Evolutionary conservation across 192 early-diverging fungal species (phyloP).

Genomic region (Physocladia obscura): DNA sequence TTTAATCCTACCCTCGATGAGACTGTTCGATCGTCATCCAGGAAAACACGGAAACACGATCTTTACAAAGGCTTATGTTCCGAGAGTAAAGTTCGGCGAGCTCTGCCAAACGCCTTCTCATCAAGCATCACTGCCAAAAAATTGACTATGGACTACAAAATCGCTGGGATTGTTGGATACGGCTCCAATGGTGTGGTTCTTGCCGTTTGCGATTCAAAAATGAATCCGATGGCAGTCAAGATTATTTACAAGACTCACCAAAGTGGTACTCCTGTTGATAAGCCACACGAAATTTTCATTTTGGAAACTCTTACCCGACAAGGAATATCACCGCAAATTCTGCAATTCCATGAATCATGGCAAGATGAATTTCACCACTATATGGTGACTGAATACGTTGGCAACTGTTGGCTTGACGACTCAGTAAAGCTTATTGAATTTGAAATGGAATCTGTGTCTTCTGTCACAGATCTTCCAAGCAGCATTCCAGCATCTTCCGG

Average conservation of each 20-base stretch:
- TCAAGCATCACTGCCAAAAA: background rate
- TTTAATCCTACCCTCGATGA: too few species aligned
- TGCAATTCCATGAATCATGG: background rate
- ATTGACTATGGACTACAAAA: background rate
- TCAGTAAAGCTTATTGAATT: background rate
- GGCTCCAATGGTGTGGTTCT: constrained; percentile 33
- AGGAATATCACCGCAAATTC: background rate
- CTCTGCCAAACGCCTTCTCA: background rate
- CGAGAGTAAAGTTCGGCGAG: background rate
- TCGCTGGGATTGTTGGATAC: constrained; percentile 10
- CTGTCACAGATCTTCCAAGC: background rate
- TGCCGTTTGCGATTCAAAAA: too few species aligned
- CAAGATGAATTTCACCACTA: constrained; percentile 15
- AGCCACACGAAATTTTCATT: background rate
- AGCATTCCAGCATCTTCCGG: background rate
- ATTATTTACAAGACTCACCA: constrained; percentile 21
- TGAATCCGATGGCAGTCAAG: constrained; percentile 32
- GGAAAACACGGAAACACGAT: too few species aligned
- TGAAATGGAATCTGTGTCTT: too few species aligned
- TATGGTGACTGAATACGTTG: constrained; percentile 5
- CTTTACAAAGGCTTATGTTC: background rate
- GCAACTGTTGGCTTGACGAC: constrained; percentile 4
- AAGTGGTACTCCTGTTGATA: background rate
- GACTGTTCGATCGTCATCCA: too few species aligned
- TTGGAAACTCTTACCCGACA: background rate